Conservation (phyloP, 805 yeast genomes). For the Brettanomyces sp. region DNA sequence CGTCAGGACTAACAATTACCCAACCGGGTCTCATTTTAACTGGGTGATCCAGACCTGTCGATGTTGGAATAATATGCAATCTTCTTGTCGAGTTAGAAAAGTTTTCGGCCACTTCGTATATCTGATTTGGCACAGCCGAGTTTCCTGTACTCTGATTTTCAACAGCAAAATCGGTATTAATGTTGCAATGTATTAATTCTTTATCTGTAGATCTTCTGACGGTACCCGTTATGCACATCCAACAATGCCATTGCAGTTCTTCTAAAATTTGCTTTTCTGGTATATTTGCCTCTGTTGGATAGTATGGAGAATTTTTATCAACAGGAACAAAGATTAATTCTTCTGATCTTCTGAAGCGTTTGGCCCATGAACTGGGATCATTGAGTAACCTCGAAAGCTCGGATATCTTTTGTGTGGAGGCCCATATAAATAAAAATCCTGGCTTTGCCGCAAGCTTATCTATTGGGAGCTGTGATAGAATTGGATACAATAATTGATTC, state of each 20-base stretch:
- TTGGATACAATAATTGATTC: conserved; percentile 56
- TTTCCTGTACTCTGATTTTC: conserved; percentile 38
- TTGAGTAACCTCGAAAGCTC: conserved; percentile 46
- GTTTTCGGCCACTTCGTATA: conserved; percentile 80
- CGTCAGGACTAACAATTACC: conserved; percentile 85
- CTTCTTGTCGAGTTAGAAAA: conserved; percentile 77
- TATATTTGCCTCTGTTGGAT: conserved; percentile 42
- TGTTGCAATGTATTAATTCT: conserved; percentile 82
- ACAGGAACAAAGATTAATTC: conserved; percentile 77
- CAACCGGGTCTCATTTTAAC: conserved; percentile 74
- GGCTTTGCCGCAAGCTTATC: conserved; percentile 73
- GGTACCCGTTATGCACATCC: conserved; percentile 97
- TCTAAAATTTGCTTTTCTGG: conserved; percentile 45
- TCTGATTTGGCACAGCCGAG: conserved; percentile 58
- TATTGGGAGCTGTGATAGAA: conserved; percentile 58
- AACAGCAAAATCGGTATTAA: conserved; percentile 79
- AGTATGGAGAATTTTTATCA: conserved; percentile 54
- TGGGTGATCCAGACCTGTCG: conserved; percentile 55
- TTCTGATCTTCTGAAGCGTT: conserved; percentile 77
- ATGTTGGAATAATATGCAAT: conserved; percentile 74
- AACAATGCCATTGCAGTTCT: conserved; percentile 89
- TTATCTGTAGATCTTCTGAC: conserved; percentile 78
- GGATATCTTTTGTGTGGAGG: conserved; percentile 62
- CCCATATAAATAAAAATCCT: conserved; percentile 82
- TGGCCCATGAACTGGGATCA: conserved; percentile 32